Conservation (phyloP, 2,329 filamentous ascomycete species). For the Calycina herbarum region DNA sequence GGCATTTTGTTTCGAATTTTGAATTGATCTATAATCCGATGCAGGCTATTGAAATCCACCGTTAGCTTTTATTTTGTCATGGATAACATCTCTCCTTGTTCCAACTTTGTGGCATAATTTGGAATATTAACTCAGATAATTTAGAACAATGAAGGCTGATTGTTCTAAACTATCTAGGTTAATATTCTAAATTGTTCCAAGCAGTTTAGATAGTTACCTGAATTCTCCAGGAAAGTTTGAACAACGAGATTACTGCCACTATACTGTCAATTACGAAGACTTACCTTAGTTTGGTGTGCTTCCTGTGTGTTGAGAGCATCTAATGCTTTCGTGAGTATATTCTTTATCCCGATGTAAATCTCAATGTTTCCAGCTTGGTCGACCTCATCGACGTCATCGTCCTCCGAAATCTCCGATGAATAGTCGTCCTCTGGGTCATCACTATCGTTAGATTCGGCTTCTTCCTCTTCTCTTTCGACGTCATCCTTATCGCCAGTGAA, state of each 20-base stretch:
- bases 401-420: conserved; percentile 8
- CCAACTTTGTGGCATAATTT: too few relatives aligned
- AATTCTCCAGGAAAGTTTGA: too few relatives aligned
- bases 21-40: not conserved
- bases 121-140: too few relatives aligned
- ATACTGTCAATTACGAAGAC: not conserved
- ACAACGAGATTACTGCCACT: too few relatives aligned
- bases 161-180: too few relatives aligned
- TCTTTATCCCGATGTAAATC: conserved; percentile 4
- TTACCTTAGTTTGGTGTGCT: not conserved
- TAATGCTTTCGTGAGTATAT: not conserved
- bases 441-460: not conserved
- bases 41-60: not conserved
- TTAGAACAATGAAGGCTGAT: too few relatives aligned
- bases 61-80: not conserved
- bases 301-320: not conserved
- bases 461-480: conserved; percentile 1
- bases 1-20: not conserved
- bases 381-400: not conserved
- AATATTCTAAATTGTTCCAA: too few relatives aligned
- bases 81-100: not conserved
- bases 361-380: not conserved
- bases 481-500: conserved; percentile 4
- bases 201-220: too few relatives aligned
- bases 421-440: conserved; percentile 5